A percentile compares a stretch with the other conserved stretches of the same genome.
These are phyloP conservation scores for Astraeus odoratus DNA, from an alignment of 768 basidiomycete genomes.

Conservation along the genomic window DNA sequence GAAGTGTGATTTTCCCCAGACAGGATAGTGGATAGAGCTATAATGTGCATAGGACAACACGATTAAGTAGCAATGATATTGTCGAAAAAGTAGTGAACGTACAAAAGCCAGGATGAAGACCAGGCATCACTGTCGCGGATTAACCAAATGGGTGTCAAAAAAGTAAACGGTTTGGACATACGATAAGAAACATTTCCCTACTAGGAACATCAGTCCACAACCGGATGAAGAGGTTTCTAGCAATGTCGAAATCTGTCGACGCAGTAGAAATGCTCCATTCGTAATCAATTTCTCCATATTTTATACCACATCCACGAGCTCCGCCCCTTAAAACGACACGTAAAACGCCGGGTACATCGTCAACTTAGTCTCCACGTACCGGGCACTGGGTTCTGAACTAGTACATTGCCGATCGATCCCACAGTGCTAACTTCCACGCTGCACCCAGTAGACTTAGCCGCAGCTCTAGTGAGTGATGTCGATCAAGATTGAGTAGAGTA, in stretches of 20 bases:
- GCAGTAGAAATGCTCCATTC: slow-evolving; percentile 62
- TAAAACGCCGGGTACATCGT: background rate
- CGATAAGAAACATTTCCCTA: slow-evolving; percentile 63
- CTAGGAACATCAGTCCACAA: background rate
- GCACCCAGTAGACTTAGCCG: slow-evolving; percentile 62
- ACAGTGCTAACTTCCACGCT: slow-evolving; percentile 37
- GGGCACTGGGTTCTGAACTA: slow-evolving; percentile 62
- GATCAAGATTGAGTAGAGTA: background rate
- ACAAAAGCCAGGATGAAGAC: slow-evolving; percentile 65
- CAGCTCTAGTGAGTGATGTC: slow-evolving; percentile 39
- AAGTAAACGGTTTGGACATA: slow-evolving; percentile 25
- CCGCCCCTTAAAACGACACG: slow-evolving; percentile 38
- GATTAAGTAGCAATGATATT: background rate
- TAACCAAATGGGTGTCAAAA: background rate
- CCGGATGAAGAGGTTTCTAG: background rate
- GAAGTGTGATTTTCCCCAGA: slow-evolving; percentile 76
- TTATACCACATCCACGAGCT: slow-evolving; percentile 56
- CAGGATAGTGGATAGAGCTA: slow-evolving; percentile 68
- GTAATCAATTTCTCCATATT: slow-evolving; percentile 57
- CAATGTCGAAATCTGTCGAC: slow-evolving; percentile 76
- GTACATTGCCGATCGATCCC: slow-evolving; percentile 38
- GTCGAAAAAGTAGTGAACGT: slow-evolving; percentile 5
- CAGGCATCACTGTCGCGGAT: slow-evolving; percentile 43
- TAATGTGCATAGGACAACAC: background rate
- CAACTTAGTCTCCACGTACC: too few species aligned